These are phyloP conservation scores for Fusarium nurragi DNA, from an alignment of 2,329 filamentous ascomycete species.

Conservation along the genomic window DNA sequence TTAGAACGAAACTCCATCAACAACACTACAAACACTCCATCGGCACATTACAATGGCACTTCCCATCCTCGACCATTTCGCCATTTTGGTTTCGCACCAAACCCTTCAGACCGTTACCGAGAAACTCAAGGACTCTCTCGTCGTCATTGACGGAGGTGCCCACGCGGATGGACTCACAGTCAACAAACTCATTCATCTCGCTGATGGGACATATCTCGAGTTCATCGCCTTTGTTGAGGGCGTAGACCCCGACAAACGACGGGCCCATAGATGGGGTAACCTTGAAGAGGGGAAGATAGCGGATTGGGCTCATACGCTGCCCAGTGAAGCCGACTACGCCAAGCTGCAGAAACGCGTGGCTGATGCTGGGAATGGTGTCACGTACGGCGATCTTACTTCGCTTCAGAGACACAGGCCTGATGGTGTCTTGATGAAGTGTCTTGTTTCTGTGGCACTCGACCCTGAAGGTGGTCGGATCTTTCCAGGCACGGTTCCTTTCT, in stretches of 20 bases:
- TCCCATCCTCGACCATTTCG: constrained; percentile 68
- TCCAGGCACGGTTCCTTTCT: constrained; percentile 69
- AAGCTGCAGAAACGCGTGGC: constrained; percentile 51
- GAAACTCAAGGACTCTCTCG: constrained; percentile 64
- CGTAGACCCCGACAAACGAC: constrained; percentile 51
- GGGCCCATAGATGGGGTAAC: constrained; percentile 67
- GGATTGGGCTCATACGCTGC: constrained; percentile 68
- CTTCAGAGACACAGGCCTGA: constrained; percentile 66
- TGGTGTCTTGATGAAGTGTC: constrained; percentile 67
- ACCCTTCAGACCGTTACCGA: constrained; percentile 58
- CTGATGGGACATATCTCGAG: constrained; percentile 73
- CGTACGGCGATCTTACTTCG: constrained; percentile 58
- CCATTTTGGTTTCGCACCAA: constrained; percentile 67
- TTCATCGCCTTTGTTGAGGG: constrained; percentile 69
- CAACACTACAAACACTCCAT: not conserved
- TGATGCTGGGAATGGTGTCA: constrained; percentile 47
- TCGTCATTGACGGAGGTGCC: constrained; percentile 66
- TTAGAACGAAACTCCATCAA: not conserved
- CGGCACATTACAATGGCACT: constrained; percentile 8
- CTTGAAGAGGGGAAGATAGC: constrained; percentile 61
- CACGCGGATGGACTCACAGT: constrained; percentile 69
- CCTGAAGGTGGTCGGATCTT: constrained; percentile 40
- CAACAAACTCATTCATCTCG: constrained; percentile 70
- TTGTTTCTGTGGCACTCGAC: constrained; percentile 58
- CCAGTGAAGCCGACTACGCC: constrained; percentile 49